Percentiles rank a stretch among this genome's conserved stretches.
These are phyloP conservation scores for Metrosideros polymorpha DNA, from an alignment of 441 rosid genomes.

Conservation along the genomic window DNA sequence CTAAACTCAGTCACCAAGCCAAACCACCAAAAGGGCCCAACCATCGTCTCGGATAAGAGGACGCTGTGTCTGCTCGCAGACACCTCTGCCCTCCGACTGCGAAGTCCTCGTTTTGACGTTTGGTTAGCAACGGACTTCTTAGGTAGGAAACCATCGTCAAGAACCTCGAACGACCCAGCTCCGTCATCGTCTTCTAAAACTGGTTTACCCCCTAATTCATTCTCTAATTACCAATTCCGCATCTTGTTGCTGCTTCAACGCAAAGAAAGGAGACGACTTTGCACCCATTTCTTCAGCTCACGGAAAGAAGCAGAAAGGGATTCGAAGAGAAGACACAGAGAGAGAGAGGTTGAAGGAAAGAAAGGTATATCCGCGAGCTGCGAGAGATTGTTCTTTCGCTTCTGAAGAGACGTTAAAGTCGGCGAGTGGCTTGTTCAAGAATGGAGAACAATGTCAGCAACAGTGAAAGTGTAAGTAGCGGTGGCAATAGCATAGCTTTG, in stretches of 20 bases:
- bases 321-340: not conserved
- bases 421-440: conserved; percentile 6
- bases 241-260: not conserved
- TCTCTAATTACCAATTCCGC: not conserved
- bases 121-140: conserved; percentile 4
- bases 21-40: not conserved
- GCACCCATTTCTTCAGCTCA: not conserved
- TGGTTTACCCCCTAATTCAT: not conserved
- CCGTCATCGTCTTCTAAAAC: not conserved
- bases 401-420: not conserved
- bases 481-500: conserved; percentile 15
- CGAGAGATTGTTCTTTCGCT: not conserved
- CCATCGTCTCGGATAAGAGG: not conserved
- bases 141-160: not conserved
- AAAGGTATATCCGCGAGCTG: not conserved
- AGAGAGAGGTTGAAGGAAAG: not conserved
- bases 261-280: not conserved
- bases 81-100: not conserved
- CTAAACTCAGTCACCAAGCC: not conserved
- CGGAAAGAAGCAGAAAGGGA: not conserved
- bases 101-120: not conserved
- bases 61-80: not conserved
- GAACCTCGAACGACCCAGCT: not conserved
- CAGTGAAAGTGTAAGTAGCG: not conserved
- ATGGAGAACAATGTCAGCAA: conserved; percentile 19